A percentile compares a stretch with the other conserved stretches of the same genome.
These are phyloP conservation scores for Stenocarpella maydis DNA, from an alignment of 2,329 filamentous ascomycete species.

Conservation along the genomic window DNA sequence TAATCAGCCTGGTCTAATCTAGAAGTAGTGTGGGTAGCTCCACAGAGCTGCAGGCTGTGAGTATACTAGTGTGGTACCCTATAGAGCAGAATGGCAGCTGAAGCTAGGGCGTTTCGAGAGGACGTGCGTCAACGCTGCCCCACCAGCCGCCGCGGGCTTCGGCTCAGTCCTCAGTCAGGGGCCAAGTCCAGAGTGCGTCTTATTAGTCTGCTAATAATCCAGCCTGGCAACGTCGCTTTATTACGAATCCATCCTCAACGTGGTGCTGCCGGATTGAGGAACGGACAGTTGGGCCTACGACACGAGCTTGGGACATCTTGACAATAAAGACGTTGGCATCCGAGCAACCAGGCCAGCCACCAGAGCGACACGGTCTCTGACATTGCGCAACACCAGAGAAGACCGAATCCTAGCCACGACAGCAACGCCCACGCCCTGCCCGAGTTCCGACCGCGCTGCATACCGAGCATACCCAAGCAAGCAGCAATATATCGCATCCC, in stretches of 20 bases:
- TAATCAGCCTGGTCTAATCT: conserved; percentile 13
- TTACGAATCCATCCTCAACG: not conserved
- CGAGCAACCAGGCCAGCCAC: conserved; percentile 1
- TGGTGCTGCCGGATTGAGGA: conserved; percentile 23
- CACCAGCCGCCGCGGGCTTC: conserved; percentile 7
- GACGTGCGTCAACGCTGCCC: conserved; percentile 21
- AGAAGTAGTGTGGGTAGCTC: not conserved
- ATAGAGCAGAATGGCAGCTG: not conserved
- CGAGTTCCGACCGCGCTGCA: conserved; percentile 5
- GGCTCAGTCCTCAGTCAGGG: conserved; percentile 23
- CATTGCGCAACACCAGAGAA: conserved; percentile 19
- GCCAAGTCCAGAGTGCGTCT: conserved; percentile 23
- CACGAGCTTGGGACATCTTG: not conserved
- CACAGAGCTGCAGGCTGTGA: conserved; percentile 2
- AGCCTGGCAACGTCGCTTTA: not conserved
- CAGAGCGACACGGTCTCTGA: conserved; percentile 15
- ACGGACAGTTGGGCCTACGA: not conserved
- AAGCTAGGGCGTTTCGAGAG: conserved; percentile 12
- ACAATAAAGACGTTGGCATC: not conserved
- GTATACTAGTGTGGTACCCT: too few relatives aligned
- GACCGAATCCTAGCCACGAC: not conserved
- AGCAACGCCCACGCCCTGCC: conserved; percentile 1
- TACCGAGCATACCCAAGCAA: not conserved
- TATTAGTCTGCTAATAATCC: conserved; percentile 23
- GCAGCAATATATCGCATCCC: not conserved